Evolutionary conservation across 768 basidiomycete genomes (phyloP).

Genomic region (Mycena vulgaris): DNA sequence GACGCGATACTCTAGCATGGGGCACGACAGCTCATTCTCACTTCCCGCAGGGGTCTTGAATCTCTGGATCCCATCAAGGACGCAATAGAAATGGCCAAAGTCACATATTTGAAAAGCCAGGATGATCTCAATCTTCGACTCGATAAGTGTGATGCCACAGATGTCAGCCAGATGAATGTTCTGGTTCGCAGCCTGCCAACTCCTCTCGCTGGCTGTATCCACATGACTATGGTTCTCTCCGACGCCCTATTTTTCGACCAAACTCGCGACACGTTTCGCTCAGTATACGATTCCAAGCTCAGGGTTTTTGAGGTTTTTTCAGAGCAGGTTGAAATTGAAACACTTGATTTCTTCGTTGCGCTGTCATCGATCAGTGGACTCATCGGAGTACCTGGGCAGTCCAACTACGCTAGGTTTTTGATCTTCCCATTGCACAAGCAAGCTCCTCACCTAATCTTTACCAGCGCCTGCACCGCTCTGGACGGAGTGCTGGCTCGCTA

Average conservation of each 20-base stretch:
- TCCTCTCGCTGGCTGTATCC: slow-evolving; percentile 23
- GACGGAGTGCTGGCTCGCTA: slow-evolving; percentile 10
- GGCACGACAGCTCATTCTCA: slow-evolving; percentile 14
- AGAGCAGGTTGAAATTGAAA: neutral
- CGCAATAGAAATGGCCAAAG: neutral
- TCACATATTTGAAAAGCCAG: slow-evolving; percentile 3
- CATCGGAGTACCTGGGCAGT: slow-evolving; percentile 8
- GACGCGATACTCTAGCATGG: slow-evolving; percentile 18
- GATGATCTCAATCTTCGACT: slow-evolving; percentile 8
- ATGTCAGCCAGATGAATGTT: neutral
- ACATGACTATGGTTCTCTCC: slow-evolving; percentile 14
- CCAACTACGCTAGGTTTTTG: slow-evolving; percentile 18
- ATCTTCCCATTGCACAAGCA: neutral
- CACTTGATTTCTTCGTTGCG: slow-evolving; percentile 19
- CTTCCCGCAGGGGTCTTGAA: neutral
- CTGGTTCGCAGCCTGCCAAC: neutral
- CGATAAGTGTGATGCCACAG: slow-evolving; percentile 10
- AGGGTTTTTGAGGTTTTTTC: slow-evolving; percentile 12
- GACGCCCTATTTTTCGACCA: slow-evolving; percentile 14
- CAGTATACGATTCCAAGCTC: slow-evolving; percentile 10
- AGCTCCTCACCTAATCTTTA: neutral
- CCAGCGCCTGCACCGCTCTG: slow-evolving; percentile 18
- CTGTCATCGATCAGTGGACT: slow-evolving; percentile 22
- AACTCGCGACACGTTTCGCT: neutral
- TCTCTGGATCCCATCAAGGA: slow-evolving; percentile 12